These are phyloP conservation scores for Thinopyrum elongatum DNA, from an alignment of 176 grass and related monocot species.

Conservation along the genomic window DNA sequence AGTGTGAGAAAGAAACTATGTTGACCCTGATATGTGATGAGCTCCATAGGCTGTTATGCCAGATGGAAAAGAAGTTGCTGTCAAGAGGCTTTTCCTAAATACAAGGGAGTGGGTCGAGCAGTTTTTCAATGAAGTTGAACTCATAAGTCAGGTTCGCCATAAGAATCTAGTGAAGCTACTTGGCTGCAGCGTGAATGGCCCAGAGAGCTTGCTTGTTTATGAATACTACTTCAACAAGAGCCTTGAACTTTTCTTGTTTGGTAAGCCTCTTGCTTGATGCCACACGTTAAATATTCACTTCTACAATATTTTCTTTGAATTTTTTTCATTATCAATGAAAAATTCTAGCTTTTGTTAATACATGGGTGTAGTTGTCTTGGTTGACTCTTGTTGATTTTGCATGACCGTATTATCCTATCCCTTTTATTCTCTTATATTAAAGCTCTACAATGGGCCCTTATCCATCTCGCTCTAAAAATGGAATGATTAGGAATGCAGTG, in stretches of 20 bases:
- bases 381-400: neutral
- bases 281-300: neutral
- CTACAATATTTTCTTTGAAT: neutral
- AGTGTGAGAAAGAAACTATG: neutral
- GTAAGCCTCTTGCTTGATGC: slow-evolving; percentile 32
- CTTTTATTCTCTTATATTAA: neutral
- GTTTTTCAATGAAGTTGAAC: slow-evolving; percentile 76
- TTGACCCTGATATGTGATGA: neutral
- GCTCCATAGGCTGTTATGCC: slow-evolving; percentile 55
- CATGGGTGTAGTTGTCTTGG: neutral
- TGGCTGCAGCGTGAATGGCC: slow-evolving; percentile 80
- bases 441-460: neutral
- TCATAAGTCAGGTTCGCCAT: slow-evolving; percentile 89
- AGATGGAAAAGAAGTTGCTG: slow-evolving; percentile 82
- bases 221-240: slow-evolving; percentile 85
- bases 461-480: neutral
- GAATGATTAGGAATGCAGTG: neutral
- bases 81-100: slow-evolving; percentile 81
- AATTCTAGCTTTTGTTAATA: neutral
- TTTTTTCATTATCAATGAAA: neutral
- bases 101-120: slow-evolving; percentile 76
- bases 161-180: slow-evolving; percentile 81
- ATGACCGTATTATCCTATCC: neutral
- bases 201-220: slow-evolving; percentile 86
- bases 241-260: slow-evolving; percentile 82